These are phyloP conservation scores for Puya raimondii DNA, from an alignment of 176 grass and related monocot species.

Conservation along the genomic window DNA sequence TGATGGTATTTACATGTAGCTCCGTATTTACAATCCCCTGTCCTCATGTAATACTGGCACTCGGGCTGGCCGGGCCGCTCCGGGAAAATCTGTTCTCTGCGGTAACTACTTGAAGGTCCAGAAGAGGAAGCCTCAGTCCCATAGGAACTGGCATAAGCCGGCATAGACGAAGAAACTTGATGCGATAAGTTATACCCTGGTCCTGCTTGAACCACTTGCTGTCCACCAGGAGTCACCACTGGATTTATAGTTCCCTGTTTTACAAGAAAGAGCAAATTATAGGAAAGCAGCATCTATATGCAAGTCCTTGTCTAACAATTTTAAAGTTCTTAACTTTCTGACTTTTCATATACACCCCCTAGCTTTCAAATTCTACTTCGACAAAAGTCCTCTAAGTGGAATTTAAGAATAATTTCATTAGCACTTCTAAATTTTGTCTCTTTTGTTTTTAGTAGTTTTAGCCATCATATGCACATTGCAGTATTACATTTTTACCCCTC, in stretches of 20 bases:
- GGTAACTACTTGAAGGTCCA: constrained; percentile 18
- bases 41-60: constrained; percentile 39
- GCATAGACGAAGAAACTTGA: constrained; percentile 12
- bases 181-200: constrained; percentile 20
- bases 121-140: constrained; percentile 8
- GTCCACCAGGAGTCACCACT: constrained; percentile 16
- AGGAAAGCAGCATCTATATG: no score
- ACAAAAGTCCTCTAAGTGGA: no score
- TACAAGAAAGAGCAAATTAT: not conserved
- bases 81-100: constrained; percentile 18
- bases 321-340: no score
- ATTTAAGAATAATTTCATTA: no score
- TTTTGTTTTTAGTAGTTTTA: no score
- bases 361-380: no score
- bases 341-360: no score
- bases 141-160: constrained; percentile 16
- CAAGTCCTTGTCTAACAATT: no score
- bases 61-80: constrained; percentile 34
- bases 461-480: no score
- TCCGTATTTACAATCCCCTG: constrained; percentile 45
- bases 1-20: constrained; percentile 39
- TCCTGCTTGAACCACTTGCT: constrained; percentile 32
- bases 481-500: no score
- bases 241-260: constrained; percentile 28
- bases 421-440: no score